These are phyloP conservation scores for Pachysandra terminalis DNA, from an alignment of 164 flowering plant genomes.

Conservation along the genomic window DNA sequence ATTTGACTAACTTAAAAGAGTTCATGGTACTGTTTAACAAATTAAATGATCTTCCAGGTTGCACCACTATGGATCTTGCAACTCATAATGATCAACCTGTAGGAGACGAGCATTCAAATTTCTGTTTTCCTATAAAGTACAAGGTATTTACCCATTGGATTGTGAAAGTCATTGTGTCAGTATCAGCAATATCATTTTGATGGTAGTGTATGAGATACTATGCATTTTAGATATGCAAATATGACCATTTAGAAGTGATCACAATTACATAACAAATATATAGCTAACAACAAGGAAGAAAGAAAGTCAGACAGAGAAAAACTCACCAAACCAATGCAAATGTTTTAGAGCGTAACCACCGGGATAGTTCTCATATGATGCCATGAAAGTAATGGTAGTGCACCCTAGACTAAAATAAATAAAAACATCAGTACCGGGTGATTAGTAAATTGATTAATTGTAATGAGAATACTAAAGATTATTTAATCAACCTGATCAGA, in stretches of 20 bases:
- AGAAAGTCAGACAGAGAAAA: constrained; percentile 10
- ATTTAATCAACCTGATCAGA: constrained; percentile 57
- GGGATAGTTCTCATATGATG: constrained; percentile 90
- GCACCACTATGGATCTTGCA: not conserved
- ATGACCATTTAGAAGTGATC: not conserved
- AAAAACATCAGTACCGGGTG: constrained; percentile 18
- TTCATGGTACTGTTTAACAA: not conserved
- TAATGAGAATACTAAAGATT: not conserved
- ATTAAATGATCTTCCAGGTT: not conserved
- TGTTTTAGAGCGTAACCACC: constrained; percentile 70
- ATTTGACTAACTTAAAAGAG: not conserved
- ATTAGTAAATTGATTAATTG: not conserved
- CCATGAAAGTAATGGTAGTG: constrained; percentile 62
- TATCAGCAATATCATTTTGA: not conserved
- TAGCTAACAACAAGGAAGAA: constrained; percentile 12
- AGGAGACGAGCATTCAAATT: not conserved
- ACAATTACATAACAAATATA: not conserved
- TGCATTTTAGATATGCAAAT: not conserved
- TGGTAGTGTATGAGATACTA: not conserved
- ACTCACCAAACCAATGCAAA: constrained; percentile 68
- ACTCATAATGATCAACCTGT: not conserved
- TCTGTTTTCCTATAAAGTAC: not conserved
- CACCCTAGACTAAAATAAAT: constrained; percentile 81
- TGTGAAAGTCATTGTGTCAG: not conserved
- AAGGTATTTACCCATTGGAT: not conserved